Evolutionary conservation across 306 rosid species (phyloP), one percentile per base, ranked within the genome.

Genomic region (Cucumis hystrix): DNA sequence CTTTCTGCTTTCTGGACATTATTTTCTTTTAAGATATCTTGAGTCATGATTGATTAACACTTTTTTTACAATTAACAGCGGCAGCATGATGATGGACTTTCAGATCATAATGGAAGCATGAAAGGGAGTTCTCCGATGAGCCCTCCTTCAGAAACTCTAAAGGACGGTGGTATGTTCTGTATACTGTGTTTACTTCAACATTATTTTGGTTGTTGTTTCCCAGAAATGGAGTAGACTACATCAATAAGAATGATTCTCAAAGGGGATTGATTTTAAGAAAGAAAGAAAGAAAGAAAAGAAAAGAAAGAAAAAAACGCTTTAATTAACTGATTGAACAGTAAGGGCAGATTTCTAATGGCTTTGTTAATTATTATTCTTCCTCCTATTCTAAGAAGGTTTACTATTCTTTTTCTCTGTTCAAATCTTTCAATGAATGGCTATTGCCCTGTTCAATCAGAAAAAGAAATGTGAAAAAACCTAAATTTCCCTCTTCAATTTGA

Each of bases 111-210:
- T 68, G 89, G 84, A 65, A 80, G 84, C 85, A 43, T 65, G 79
- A 79, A 79, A 61, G 91, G 75, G 84, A 76, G 87, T 83, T 78
- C 85, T 78, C 79, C 87, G 66, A 86, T 87, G 74, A 89, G 90
- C 84, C 78, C 92, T 81, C 82, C 84, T 21, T 88, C 92, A 62
- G 91, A 82, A 78, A 70, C 78, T 79, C 85, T 71, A 66, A 87
- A 84, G 61, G 87, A 88, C 85, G 87, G 85, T 60, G 85, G 88
- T 80, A 84, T 83, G 86, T 77, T 76, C 65, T 43, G 77, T 79
- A 69, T 59, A 62, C 77, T 47, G 83, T 79, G 30, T 41, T 28
- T 14, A 39, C 58, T 75, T 66, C 58, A 61, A 20, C 81, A 63
- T 76, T 72, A 82, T 84, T 79, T 72, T 72, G 75, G 75, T 43